phyloP scores from a whole-genome alignment of 371 early-diverging fungal species.

The Ordospora colligata region DNA sequence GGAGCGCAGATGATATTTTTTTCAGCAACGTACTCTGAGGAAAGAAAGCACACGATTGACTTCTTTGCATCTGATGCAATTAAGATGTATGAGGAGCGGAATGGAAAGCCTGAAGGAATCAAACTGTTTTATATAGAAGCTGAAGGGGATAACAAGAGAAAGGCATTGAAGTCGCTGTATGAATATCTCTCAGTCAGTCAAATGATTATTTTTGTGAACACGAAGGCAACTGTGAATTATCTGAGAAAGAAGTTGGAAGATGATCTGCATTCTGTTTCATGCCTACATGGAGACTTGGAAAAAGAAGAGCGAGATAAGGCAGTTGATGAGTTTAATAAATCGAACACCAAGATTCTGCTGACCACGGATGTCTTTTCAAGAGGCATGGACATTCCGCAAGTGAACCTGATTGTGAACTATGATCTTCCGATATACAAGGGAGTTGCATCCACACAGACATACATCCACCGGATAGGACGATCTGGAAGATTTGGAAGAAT shows the following conservation, averaged over 20 bases:
- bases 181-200: constrained; percentile 81
- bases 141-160: constrained; percentile 64
- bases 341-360: constrained; percentile 74
- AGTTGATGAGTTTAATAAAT: constrained; percentile 81
- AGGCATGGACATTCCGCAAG: constrained; percentile 65
- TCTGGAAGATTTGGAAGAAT: constrained; percentile 91
- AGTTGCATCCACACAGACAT: constrained; percentile 76
- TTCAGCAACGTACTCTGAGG: constrained; percentile 82
- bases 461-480: constrained; percentile 92
- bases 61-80: constrained; percentile 72
- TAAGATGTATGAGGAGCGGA: constrained; percentile 73
- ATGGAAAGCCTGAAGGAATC: constrained; percentile 81
- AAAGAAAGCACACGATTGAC: constrained; percentile 69
- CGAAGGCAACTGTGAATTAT: constrained; percentile 70
- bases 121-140: constrained; percentile 91
- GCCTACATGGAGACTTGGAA: constrained; percentile 75
- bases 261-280: constrained; percentile 72
- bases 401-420: constrained; percentile 88
- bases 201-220: constrained; percentile 80
- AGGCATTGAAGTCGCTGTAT: constrained; percentile 73
- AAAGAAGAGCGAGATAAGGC: constrained; percentile 73
- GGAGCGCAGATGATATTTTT: constrained; percentile 67
- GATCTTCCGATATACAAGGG: constrained; percentile 71
- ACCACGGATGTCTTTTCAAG: constrained; percentile 60
- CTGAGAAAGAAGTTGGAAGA: constrained; percentile 68